Base-by-base conservation (phyloP, 2,329 filamentous ascomycete species). In the Eutypella sp. region DNA sequence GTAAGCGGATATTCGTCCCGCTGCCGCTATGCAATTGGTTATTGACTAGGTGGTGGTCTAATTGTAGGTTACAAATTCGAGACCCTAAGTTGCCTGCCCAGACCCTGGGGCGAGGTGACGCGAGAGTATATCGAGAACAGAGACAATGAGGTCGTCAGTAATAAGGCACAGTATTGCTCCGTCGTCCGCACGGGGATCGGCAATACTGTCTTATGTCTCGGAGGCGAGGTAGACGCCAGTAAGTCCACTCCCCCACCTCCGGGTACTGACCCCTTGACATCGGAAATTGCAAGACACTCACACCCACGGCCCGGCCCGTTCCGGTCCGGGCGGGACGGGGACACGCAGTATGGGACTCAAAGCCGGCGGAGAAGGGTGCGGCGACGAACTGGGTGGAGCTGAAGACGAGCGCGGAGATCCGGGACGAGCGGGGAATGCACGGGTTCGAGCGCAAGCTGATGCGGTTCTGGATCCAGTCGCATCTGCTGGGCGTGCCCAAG, bases 401-500 rank as follows among this genome's bases (percentile, higher is more conserved):
- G 47, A 99, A 99, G 65, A 99, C 93, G 1, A 81, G 82, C n/a
- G 84, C 80, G 34, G 82, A 86, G 53, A 83, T 92, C 41, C 74
- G 74, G 42, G 78, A 78, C 49, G 76, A 84, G 2, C 76, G 81
- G 40, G 87, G 93, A 58, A 75, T 82, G 60, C 67, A 84, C 18
- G 85, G 82, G 51, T 96, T 92, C 62, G 88, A 96, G 67, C 81
- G 87, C 41, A 97, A 97, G 64, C 76, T 97, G 45, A 79, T 95
- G 67, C 95, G 95, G 60, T 96, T 92, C 69, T 99, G 93, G 93
- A 89, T 92, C 13, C 93, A 97, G 66, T 95, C 88, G 0, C 99
- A 96, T 61, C 75, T 99, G 2, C 82, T 99, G 2, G 92, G 92
- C 34, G 91, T 97, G 1, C 89, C 90, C 1, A 93, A 85, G 55